Evolutionary conservation across 1,139 yeast species (phyloP).

Genomic region (Diutina mesorugosa): DNA sequence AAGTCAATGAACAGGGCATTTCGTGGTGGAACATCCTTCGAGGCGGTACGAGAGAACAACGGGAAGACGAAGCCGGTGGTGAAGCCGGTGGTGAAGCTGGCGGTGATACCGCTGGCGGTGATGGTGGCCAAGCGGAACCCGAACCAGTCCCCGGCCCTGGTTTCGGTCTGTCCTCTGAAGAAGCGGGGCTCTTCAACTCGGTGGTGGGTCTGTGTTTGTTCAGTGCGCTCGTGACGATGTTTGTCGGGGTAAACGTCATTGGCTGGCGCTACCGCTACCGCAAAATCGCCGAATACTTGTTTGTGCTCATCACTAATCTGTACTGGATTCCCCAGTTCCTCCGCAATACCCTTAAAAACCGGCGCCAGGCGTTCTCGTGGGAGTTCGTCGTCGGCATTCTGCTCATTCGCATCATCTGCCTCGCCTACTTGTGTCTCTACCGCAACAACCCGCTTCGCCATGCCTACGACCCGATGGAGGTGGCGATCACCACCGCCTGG

Average conservation of each 20-base stretch:
- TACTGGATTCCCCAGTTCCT: conserved; percentile 89
- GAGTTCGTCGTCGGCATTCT: conserved; percentile 60
- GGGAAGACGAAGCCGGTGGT: conserved; percentile 5
- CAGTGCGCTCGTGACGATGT: conserved; percentile 42
- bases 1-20: conserved; percentile 57
- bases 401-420: conserved; percentile 47
- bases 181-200: conserved; percentile 44
- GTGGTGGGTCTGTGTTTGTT: conserved; percentile 54
- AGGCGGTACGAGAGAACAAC: conserved; percentile 14
- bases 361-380: conserved; percentile 57
- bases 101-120: conserved; percentile 5
- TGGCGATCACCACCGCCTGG: conserved; percentile 36
- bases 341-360: conserved; percentile 63
- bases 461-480: conserved; percentile 40
- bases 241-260: conserved; percentile 43
- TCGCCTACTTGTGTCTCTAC: conserved; percentile 44
- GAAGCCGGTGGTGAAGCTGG: no score
- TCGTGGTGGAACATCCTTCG: conserved; percentile 56
- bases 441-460: conserved; percentile 37
- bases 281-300: conserved; percentile 36
- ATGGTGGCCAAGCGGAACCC: conserved; percentile 4
- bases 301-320: conserved; percentile 44
- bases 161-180: conserved; percentile 22
- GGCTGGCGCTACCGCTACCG: conserved; percentile 56
- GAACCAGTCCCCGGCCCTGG: neutral